Conservation (phyloP, 2,329 filamentous ascomycete species). For the Tothia fuscella region DNA sequence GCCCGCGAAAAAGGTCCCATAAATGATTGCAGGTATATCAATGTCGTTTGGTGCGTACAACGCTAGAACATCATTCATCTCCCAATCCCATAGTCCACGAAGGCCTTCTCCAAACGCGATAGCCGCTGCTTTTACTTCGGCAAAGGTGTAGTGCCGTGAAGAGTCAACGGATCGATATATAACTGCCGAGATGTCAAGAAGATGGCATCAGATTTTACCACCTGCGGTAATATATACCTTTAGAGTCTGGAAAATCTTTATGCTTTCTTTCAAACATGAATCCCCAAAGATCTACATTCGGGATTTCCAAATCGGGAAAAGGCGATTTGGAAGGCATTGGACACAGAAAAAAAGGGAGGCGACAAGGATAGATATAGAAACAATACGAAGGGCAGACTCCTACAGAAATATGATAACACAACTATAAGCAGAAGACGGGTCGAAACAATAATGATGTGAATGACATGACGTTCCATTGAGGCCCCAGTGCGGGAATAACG, state of each 20-base stretch:
- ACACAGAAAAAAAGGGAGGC: too few species aligned
- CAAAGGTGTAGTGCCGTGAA: conserved; percentile 53
- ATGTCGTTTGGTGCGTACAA: conserved; percentile 79
- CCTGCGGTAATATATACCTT: not conserved
- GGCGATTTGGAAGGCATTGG: conserved; percentile 9
- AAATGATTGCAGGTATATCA: conserved; percentile 65
- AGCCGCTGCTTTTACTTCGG: conserved; percentile 51
- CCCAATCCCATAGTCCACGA: conserved; percentile 63
- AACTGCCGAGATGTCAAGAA: not conserved
- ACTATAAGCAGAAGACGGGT: too few species aligned
- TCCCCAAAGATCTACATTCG: conserved; percentile 9
- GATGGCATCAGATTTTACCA: not conserved
- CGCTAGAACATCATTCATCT: conserved; percentile 70
- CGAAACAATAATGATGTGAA: too few species aligned
- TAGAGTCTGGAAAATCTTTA: conserved; percentile 5
- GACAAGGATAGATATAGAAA: too few species aligned
- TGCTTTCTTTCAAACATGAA: conserved; percentile 10
- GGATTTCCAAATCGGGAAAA: conserved; percentile 8
- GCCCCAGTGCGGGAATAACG: too few species aligned
- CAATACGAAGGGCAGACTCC: too few species aligned
- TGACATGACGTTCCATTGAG: too few species aligned
- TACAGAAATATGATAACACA: too few species aligned
- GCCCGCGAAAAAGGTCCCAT: conserved; percentile 74
- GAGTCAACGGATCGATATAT: conserved; percentile 4
- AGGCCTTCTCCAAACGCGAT: conserved; percentile 69